Base-by-base conservation (phyloP, 169 alveolate genomes). In the Babesia caballi region DNA sequence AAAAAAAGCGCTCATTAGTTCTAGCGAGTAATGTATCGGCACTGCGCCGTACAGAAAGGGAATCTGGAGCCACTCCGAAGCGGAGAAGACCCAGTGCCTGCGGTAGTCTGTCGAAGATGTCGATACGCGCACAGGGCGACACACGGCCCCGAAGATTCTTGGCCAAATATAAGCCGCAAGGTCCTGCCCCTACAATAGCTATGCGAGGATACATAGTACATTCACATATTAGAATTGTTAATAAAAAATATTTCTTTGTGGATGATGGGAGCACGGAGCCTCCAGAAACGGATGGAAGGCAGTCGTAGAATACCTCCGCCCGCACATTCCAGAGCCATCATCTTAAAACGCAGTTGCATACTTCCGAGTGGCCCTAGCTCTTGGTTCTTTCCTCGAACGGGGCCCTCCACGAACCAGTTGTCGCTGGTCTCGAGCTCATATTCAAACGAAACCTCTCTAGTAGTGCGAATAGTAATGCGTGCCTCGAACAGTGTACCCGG, bases 41-140 rank as follows among this genome's bases (percentile, higher is more conserved):
- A 4, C 83, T 87, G 38, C 83, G 77, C 38, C 92, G 88, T 67
- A 93, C 89, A 15, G 63, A 73, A 9, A 58, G 41, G 38, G 87
- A 90, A 72, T 93, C 96, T 27, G 96, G 96, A 17, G 96, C 96
- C 15, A 92, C 94, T 12, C 96, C 96, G 61, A 75, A 89, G 42
- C 94, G 70, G 32, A 93, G 72, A 21, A 93, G 86, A 12, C 96
- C 96, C 46, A 66, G 85, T 0, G 95, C 96, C 47, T 76, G 88
- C 17, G 95, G 91, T 41, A 81, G 61, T 46, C 84, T 80, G 28
- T 93, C 96, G 57, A 92, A 90, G 19, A 91, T 71, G 51, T 93
- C 95, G 15, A 93, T 85, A 54, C 88, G 76, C 42, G 88, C 77
- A 36, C 86, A 82, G 17, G 73, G 49, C 35, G 28, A 50, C 41